Conservation (phyloP, 208 protist species). For the Crithidia fasciculata region DNA sequence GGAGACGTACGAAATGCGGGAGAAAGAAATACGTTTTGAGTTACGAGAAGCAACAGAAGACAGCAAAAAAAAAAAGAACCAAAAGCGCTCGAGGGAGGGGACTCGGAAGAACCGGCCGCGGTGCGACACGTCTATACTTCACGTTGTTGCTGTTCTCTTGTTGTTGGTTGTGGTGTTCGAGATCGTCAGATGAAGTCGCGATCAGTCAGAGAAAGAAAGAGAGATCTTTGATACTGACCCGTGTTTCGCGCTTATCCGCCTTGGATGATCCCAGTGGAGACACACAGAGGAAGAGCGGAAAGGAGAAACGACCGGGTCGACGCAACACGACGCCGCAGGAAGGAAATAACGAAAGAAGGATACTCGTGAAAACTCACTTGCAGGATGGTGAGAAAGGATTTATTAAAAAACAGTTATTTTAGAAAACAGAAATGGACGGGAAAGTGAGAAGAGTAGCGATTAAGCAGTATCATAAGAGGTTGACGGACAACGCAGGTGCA, state of each 20-base stretch:
- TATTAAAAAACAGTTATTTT: background rate
- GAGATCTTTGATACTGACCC: too few relatives aligned
- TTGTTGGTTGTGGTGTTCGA: too few relatives aligned
- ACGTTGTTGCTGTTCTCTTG: background rate
- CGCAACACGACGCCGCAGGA: background rate
- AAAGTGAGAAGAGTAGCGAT: background rate
- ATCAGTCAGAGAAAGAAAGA: too few relatives aligned
- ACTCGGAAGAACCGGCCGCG: slow-evolving; percentile 12
- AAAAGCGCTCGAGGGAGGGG: background rate
- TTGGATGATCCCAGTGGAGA: too few relatives aligned
- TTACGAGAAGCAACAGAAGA: background rate
- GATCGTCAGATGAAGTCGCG: too few relatives aligned
- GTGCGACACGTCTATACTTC: slow-evolving; percentile 13
- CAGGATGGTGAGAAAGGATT: too few relatives aligned
- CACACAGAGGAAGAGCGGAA: too few relatives aligned
- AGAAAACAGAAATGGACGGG: background rate
- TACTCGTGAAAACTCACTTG: too few relatives aligned
- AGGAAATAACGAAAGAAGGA: background rate
- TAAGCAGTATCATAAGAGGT: too few relatives aligned
- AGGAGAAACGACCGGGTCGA: too few relatives aligned
- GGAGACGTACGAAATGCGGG: background rate
- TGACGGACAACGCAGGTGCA: too few relatives aligned
- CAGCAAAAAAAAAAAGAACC: slow-evolving; percentile 3
- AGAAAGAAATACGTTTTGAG: background rate
- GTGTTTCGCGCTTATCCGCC: too few relatives aligned